Evolutionary conservation across 768 basidiomycete species (phyloP).

Genomic region (Stropharia rugosoannulata): DNA sequence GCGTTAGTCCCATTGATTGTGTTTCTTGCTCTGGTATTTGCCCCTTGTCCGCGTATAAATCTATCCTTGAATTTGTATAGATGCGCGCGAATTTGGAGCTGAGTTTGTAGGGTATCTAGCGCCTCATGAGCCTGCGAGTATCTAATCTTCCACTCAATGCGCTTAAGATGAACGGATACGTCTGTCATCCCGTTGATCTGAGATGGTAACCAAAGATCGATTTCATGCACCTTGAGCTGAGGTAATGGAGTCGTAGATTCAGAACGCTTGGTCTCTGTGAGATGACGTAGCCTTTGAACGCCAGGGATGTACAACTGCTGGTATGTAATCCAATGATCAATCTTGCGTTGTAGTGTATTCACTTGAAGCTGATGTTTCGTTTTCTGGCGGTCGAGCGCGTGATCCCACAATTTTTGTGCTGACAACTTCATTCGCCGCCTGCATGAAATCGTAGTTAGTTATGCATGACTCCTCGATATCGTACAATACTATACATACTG

Average conservation of each 20-base stretch:
- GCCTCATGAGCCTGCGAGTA: slow-evolving; percentile 25
- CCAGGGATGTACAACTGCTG: slow-evolving; percentile 15
- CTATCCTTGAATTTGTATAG: slow-evolving; percentile 20
- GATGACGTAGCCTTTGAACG: background rate
- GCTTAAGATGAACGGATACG: background rate
- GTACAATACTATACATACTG: slow-evolving; percentile 12
- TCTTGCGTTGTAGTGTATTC: slow-evolving; percentile 17
- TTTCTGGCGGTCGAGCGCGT: too few species aligned
- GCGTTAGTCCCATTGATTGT: slow-evolving; percentile 15
- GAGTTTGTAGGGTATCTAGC: slow-evolving; percentile 15
- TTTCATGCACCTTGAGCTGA: slow-evolving; percentile 7
- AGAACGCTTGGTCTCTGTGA: background rate
- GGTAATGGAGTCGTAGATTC: background rate
- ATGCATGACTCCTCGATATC: background rate
- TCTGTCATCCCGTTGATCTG: slow-evolving; percentile 1
- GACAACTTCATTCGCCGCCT: slow-evolving; percentile 4
- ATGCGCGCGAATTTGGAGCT: slow-evolving; percentile 20
- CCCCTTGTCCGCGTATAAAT: slow-evolving; percentile 18
- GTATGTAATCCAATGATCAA: slow-evolving; percentile 12
- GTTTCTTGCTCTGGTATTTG: slow-evolving; percentile 21
- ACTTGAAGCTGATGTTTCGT: slow-evolving; percentile 8
- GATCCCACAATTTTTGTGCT: slow-evolving; percentile 7
- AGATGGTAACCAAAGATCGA: slow-evolving; percentile 23
- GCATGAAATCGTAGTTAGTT: background rate
- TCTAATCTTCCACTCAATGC: slow-evolving; percentile 21